A percentile compares a stretch with the other conserved stretches of the same genome.
Conservation (phyloP, 2,329 filamentous ascomycete species). For the Penicillium olsonii region DNA sequence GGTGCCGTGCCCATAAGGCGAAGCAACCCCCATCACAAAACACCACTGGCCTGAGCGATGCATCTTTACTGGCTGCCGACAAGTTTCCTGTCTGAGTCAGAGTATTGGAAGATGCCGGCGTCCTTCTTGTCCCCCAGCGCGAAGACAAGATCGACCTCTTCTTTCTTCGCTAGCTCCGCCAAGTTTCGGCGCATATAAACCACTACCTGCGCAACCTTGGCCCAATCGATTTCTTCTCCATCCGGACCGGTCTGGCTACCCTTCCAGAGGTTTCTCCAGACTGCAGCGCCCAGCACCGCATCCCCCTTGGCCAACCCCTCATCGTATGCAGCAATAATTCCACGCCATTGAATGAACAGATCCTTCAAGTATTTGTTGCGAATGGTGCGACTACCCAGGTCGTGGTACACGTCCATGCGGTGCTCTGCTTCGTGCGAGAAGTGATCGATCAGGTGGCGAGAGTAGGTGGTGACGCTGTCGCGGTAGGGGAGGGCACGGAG, state of each 20-base stretch:
- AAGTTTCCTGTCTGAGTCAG: conserved; percentile 40
- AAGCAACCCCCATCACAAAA: not conserved
- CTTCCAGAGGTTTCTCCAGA: conserved; percentile 95
- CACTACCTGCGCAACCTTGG: conserved; percentile 62
- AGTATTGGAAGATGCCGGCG: conserved; percentile 36
- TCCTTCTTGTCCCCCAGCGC: conserved; percentile 42
- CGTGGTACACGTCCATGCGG: conserved; percentile 61
- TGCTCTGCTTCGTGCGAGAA: conserved; percentile 71
- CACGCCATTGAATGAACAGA: conserved; percentile 90
- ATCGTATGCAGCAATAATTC: conserved; percentile 69
- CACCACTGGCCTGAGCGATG: not conserved
- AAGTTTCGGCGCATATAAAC: conserved; percentile 64
- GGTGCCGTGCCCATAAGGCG: conserved; percentile 1
- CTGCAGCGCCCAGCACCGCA: conserved; percentile 59
- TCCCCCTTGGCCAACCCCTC: conserved; percentile 50
- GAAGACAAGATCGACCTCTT: conserved; percentile 59
- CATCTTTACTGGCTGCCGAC: conserved; percentile 30
- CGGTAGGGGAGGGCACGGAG: conserved; percentile 72
- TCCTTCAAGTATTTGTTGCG: conserved; percentile 73
- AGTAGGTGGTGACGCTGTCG: conserved; percentile 71
- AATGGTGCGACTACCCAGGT: conserved; percentile 54
- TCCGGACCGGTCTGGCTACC: conserved; percentile 53
- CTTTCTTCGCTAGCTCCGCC: conserved; percentile 54
- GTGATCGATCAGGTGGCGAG: conserved; percentile 89
- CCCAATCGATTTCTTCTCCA: conserved; percentile 58